Conservation (phyloP, 179 eudicot genomes). For the Actinidia arguta region DNA sequence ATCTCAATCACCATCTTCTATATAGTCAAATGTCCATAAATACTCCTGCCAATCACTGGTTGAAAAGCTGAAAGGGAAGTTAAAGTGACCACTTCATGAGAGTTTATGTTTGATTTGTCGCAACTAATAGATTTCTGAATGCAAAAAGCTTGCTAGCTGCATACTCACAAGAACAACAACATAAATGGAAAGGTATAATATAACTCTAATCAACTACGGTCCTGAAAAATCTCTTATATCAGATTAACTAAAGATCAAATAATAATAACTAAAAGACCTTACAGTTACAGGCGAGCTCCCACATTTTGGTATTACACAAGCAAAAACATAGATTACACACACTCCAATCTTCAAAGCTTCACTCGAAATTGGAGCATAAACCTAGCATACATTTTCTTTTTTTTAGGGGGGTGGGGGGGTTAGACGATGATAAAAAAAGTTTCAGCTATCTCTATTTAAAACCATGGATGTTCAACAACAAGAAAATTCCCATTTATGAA, state of each 20-base stretch:
- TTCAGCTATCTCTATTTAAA: no score
- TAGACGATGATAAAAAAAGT: no score
- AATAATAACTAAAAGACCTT: conserved; percentile 25
- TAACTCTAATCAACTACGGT: not conserved
- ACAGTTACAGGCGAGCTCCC: no score
- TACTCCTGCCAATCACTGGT: conserved; percentile 46
- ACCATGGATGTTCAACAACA: no score
- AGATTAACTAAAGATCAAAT: no score
- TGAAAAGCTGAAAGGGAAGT: conserved; percentile 40
- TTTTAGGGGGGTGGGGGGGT: no score
- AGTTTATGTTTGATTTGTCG: conserved; percentile 32
- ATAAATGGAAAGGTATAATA: not conserved
- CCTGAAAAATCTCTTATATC: no score
- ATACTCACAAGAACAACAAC: conserved; percentile 19
- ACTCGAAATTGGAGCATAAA: no score
- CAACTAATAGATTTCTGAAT: conserved; percentile 74
- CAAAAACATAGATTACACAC: conserved; percentile 77
- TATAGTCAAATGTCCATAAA: conserved; percentile 50
- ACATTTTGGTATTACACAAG: conserved; percentile 65
- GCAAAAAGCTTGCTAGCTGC: conserved; percentile 87
- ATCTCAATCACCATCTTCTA: conserved; percentile 44
- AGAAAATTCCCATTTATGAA: conserved; percentile 11
- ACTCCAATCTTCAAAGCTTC: no score
- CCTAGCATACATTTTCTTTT: no score
- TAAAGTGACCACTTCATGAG: conserved; percentile 26